Conservation (phyloP, 1,284 basidiomycete genomes). For the Xanthoconium separans region DNA sequence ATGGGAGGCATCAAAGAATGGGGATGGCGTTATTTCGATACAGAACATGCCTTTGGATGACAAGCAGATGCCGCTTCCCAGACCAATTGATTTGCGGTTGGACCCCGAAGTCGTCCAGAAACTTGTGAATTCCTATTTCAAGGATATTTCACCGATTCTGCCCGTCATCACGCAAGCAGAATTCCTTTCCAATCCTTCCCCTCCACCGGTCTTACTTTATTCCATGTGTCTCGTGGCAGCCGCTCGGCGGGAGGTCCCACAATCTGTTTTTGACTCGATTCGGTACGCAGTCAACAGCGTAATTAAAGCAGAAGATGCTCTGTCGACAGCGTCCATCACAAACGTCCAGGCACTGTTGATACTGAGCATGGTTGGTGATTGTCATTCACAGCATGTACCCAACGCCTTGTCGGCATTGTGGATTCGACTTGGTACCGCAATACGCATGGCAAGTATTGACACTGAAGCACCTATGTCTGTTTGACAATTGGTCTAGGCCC, state of each 20-base stretch:
- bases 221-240: slow-evolving; percentile 92
- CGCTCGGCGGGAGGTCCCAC: slow-evolving; percentile 80
- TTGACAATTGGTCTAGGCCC: slow-evolving; percentile 55
- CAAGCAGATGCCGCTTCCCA: slow-evolving; percentile 50
- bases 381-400: slow-evolving; percentile 77
- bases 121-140: slow-evolving; percentile 90
- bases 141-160: slow-evolving; percentile 79
- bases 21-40: slow-evolving; percentile 88
- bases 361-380: slow-evolving; percentile 76
- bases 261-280: slow-evolving; percentile 81
- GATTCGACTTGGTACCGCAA: slow-evolving; percentile 74
- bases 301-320: slow-evolving; percentile 86
- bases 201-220: slow-evolving; percentile 83
- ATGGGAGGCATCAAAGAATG: slow-evolving; percentile 79
- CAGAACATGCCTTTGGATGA: slow-evolving; percentile 62
- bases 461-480: slow-evolving; percentile 1
- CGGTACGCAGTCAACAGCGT: slow-evolving; percentile 83
- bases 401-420: slow-evolving; percentile 75
- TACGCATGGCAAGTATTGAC: slow-evolving; percentile 73
- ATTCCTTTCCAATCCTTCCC: slow-evolving; percentile 74
- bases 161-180: slow-evolving; percentile 87
- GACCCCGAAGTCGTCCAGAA: slow-evolving; percentile 80
- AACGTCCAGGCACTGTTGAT: slow-evolving; percentile 91
- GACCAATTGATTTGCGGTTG: slow-evolving; percentile 64
- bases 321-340: slow-evolving; percentile 82